Evolutionary conservation across 345 rosid genomes (phyloP).

Genomic region (Eucalyptus microcorys): DNA sequence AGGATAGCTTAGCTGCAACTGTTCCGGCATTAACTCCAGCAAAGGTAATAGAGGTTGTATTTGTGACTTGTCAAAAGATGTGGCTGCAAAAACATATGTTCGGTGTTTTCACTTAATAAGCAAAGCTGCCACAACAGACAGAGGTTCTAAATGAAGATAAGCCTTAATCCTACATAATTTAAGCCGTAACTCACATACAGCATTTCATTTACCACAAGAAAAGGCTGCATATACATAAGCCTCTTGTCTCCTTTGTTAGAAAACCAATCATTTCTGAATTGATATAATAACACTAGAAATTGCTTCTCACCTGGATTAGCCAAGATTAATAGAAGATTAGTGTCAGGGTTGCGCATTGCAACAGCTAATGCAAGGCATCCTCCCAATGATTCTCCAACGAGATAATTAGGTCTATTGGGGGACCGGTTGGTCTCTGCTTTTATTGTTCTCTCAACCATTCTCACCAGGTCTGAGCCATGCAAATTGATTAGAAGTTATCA

Average conservation of each 20-base stretch:
- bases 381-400: conserved; percentile 77
- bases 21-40: conserved; percentile 38
- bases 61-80: conserved; percentile 51
- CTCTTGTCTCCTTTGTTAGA: not conserved
- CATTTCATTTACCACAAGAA: not conserved
- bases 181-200: not conserved
- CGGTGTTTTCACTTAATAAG: not conserved
- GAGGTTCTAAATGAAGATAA: not conserved
- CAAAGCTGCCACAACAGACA: not conserved
- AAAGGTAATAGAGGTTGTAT: conserved; percentile 45
- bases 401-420: conserved; percentile 59
- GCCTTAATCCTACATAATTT: not conserved
- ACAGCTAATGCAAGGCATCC: conserved; percentile 66
- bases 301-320: conserved; percentile 49
- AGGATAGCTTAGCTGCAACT: conserved; percentile 7
- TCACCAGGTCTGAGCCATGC: too few species aligned
- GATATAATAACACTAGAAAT: too few species aligned
- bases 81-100: conserved; percentile 33
- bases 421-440: conserved; percentile 15
- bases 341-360: conserved; percentile 51
- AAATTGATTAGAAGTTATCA: too few species aligned
- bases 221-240: not conserved
- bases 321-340: conserved; percentile 59
- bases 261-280: not conserved
- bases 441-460: not conserved